Percentiles rank a stretch among this genome's conserved stretches.
Conservation (phyloP, 1,284 basidiomycete genomes). For the Microbotryum lychnidis-dioicae region DNA sequence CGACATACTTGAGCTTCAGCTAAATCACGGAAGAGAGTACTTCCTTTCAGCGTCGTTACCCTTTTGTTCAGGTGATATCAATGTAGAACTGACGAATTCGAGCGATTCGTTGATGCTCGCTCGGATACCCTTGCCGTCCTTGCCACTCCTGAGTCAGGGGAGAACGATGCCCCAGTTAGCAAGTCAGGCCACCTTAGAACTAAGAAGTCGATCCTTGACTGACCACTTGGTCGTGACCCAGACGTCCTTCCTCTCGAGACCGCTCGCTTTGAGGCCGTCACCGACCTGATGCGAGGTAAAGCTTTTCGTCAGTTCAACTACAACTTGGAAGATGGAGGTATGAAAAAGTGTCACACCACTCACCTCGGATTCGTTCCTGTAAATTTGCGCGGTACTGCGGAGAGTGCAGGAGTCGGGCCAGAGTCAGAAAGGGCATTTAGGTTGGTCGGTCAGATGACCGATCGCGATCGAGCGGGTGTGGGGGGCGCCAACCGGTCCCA, state of each 20-base stretch:
- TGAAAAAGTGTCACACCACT: too few species aligned
- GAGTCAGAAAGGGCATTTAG: too few species aligned
- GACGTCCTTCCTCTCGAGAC: slow-evolving; percentile 9
- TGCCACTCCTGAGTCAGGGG: not conserved
- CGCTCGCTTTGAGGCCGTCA: slow-evolving; percentile 13
- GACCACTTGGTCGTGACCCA: slow-evolving; percentile 22
- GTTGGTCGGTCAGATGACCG: too few species aligned
- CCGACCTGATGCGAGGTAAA: slow-evolving; percentile 18
- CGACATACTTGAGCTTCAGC: slow-evolving; percentile 59
- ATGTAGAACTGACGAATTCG: slow-evolving; percentile 36
- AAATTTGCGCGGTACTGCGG: not conserved
- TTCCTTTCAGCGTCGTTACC: too few species aligned
- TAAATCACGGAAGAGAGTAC: slow-evolving; percentile 32
- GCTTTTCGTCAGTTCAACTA: not conserved
- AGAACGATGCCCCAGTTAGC: not conserved
- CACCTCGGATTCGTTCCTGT: not conserved
- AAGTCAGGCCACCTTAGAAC: not conserved
- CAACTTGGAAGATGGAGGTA: too few species aligned
- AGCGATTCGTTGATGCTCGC: slow-evolving; percentile 54
- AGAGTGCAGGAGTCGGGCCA: too few species aligned
- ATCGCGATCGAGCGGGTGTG: not conserved
- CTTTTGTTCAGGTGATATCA: not conserved
- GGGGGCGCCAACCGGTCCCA: not conserved
- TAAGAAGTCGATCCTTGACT: not conserved
- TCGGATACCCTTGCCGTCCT: slow-evolving; percentile 48